Base-by-base conservation (phyloP, 768 basidiomycete genomes). In the Lactarius evosmus region DNA sequence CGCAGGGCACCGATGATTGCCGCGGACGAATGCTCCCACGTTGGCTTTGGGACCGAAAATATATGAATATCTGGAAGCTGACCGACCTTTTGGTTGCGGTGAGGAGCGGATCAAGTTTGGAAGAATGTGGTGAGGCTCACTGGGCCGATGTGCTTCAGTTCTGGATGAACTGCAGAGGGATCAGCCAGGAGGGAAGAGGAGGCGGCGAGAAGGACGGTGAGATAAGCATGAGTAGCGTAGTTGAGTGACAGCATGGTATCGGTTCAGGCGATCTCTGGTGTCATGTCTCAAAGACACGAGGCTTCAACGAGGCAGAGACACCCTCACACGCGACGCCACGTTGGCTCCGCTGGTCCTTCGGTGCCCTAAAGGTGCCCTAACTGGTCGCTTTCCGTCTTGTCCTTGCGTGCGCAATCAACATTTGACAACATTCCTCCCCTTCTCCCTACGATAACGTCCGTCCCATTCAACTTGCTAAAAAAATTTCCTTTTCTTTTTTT, bases 141-240 rank as follows among this genome's bases (percentile, higher is more conserved):
- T 38, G 46, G 66, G 11, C 66, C 66, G 56, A 63, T 7, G 52
- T 67, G 62, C 12, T 40, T 53, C 56, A 69, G 46, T 7, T 60
- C 56, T 8, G 66, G 67, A 60, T 67, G 60, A 19, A 61, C 17
- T 11, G 22, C 49, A 50, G 60, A 44, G 7, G 67, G 67, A 58
- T 60, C 51, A 2, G 51, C 44, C 53, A 67, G 53, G 7, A 64
- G 40, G 7, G 67, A 40, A 3, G 66, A 64, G 11, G 62, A 58
- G 22, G 14, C 66, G 3, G 56, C 1, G 33, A 69, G 52, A 63
- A 53, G 46, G 40, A 67, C n/a, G 44, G 66, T 22, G 44, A 69
- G 66, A 57, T 67, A 64, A 36, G 62, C 38, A 29, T 67, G 62
- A 25, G 65, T 67, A 25, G 61, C 40, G 51, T 68, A 66, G 58